These are phyloP conservation scores for Penstemon eatonii DNA, from an alignment of 257 asterid genomes.

Conservation along the genomic window DNA sequence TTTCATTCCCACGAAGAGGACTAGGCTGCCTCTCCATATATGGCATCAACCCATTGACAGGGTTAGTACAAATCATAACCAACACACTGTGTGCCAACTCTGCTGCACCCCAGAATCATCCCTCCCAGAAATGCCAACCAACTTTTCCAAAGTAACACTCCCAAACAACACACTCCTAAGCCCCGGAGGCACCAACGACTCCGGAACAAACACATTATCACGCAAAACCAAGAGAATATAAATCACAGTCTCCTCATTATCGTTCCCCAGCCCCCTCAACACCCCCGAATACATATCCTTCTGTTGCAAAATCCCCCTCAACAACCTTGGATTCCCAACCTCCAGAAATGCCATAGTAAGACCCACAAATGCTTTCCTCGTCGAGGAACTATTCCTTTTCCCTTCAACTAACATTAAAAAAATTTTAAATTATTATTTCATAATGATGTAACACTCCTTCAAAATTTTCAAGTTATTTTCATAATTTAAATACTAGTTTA, in stretches of 20 bases:
- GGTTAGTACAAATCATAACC: slow-evolving; percentile 68
- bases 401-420: slow-evolving; percentile 39
- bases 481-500: too few species aligned
- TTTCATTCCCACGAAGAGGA: slow-evolving; percentile 78
- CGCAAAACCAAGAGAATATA: slow-evolving; percentile 52
- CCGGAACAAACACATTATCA: slow-evolving; percentile 67
- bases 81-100: slow-evolving; percentile 67
- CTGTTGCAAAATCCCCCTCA: slow-evolving; percentile 82
- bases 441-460: too few species aligned
- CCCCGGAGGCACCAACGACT: slow-evolving; percentile 74
- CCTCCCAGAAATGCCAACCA: slow-evolving; percentile 67
- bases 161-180: slow-evolving; percentile 93
- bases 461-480: too few species aligned
- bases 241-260: slow-evolving; percentile 68
- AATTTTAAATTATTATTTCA: too few species aligned
- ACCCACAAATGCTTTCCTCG: slow-evolving; percentile 70
- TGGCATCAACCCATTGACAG: slow-evolving; percentile 89
- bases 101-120: slow-evolving; percentile 56
- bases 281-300: slow-evolving; percentile 91
- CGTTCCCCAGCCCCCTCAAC: slow-evolving; percentile 77
- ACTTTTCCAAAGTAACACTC: slow-evolving; percentile 81
- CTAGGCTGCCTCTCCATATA: slow-evolving; percentile 64
- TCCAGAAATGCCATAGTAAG: slow-evolving; percentile 83
- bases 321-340: slow-evolving; percentile 69
- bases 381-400: slow-evolving; percentile 50